Base-by-base conservation (phyloP, 805 yeast genomes). In the Candida tallmaniae region DNA sequence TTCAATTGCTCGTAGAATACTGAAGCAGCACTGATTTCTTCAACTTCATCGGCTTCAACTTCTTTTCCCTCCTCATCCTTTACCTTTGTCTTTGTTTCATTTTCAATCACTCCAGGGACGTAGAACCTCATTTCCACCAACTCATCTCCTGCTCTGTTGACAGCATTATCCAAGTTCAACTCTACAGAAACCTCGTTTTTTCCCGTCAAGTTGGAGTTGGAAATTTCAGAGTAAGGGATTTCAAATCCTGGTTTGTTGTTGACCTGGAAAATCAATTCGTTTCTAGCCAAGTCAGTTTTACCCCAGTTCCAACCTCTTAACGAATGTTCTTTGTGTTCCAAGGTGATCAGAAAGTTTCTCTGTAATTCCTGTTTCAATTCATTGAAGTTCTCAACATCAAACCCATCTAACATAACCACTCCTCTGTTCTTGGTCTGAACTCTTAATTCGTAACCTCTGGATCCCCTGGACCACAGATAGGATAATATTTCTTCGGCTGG, bases 231-330 rank as follows among this genome's bases (percentile, higher is more conserved):
- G 56, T 88, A 93, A 2, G 97, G 96, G 28, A 93, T 64, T 62
- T 93, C 98, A 57, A 90, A 90, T 9, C 82, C 76, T 3, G 98
- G 97, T 50, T 84, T 81, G 47, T 87, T 87, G 52, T 84, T 84
- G 15, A 89, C 80, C 38, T 80, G 78, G 61, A 93, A 89, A 19
- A 86, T 76, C 57, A 93, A 68, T 58, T 93, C 98, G 48, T 87
- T 85, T 57, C 96, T 76, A 14, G 95, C 96, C 54, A 93, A 76
- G 56, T 89, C 96, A 11, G 90, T 72, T 44, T 82, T 79, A 35
- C 99, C 99, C 98, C 98, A 93, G 61, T 93, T 93, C 98, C 98
- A 93, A 21, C 99, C 99, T 64, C 96, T 77, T 45, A 93, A 66
- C 4, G 96, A 83, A 60, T 93, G 98, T 50, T 90, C 97, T 50